phyloP scores from a whole-genome alignment of 345 rosid species.

The Turnera subulata region DNA sequence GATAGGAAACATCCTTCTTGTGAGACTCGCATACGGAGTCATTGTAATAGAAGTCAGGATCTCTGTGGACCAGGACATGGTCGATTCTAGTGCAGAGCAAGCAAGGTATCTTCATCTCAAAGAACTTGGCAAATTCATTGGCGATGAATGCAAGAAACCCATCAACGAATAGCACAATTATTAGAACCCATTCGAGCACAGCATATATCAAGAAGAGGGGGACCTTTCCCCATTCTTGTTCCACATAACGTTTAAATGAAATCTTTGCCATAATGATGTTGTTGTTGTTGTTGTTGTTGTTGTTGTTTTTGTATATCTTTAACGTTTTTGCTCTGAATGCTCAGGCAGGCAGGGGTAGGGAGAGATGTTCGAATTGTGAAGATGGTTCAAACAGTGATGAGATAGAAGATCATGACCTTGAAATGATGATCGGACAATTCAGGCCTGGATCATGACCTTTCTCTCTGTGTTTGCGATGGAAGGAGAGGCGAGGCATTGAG shows the following conservation, averaged over 20 bases:
- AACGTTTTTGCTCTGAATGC: background rate
- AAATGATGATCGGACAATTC: slow-evolving; percentile 15
- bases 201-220: slow-evolving; percentile 64
- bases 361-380: background rate
- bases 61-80: slow-evolving; percentile 44
- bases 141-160: slow-evolving; percentile 61
- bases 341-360: slow-evolving; percentile 6
- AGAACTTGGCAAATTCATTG: slow-evolving; percentile 67
- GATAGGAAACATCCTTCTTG: slow-evolving; percentile 69
- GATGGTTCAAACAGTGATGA: slow-evolving; percentile 15
- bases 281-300: too few relatives aligned
- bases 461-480: slow-evolving; percentile 12
- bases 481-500: slow-evolving; percentile 15
- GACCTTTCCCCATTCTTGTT: slow-evolving; percentile 64
- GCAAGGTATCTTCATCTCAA: slow-evolving; percentile 75
- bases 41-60: slow-evolving; percentile 64
- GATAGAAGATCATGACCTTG: slow-evolving; percentile 48
- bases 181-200: slow-evolving; percentile 70
- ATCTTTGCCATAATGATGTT: slow-evolving; percentile 43
- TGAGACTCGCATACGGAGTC: slow-evolving; percentile 71
- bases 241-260: slow-evolving; percentile 55
- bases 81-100: slow-evolving; percentile 83
- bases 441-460: slow-evolving; percentile 47
- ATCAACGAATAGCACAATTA: slow-evolving; percentile 57
- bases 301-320: too few relatives aligned